These are phyloP conservation scores for Coemansia erecta DNA, from an alignment of 192 early-diverging fungal genomes.

Conservation along the genomic window DNA sequence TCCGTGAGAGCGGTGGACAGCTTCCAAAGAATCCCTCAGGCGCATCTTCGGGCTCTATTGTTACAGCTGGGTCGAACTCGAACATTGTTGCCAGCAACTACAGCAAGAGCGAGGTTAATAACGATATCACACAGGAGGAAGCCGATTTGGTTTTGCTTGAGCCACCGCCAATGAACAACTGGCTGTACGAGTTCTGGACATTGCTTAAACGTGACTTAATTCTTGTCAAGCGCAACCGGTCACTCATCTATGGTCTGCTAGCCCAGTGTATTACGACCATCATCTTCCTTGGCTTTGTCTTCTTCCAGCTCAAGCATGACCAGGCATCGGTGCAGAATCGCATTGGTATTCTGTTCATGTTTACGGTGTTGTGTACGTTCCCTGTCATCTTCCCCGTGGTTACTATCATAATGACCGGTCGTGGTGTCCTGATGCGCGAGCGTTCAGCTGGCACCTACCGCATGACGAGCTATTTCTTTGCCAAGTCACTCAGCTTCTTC, in stretches of 20 bases:
- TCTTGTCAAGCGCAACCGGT: slow-evolving; percentile 17
- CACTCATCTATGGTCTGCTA: slow-evolving; percentile 3
- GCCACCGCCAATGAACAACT: slow-evolving; percentile 18
- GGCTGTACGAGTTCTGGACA: slow-evolving; percentile 31
- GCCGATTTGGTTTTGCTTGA: slow-evolving; percentile 2
- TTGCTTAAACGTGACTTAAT: slow-evolving; percentile 35
- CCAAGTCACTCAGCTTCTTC: slow-evolving; percentile 8
- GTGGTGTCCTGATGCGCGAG: slow-evolving; percentile 5
- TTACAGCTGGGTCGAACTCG: too few relatives aligned
- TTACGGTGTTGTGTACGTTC: slow-evolving; percentile 41
- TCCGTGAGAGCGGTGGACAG: slow-evolving; percentile 1
- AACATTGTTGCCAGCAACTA: slow-evolving; percentile 4
- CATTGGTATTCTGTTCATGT: slow-evolving; percentile 15
- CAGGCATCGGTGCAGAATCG: too few relatives aligned
- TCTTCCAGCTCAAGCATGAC: slow-evolving; percentile 18
- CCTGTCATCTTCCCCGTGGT: slow-evolving; percentile 49
- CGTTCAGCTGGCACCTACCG: slow-evolving; percentile 8
- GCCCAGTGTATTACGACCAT: slow-evolving; percentile 5
- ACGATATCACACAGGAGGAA: slow-evolving; percentile 7
- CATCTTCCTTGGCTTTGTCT: slow-evolving; percentile 48
- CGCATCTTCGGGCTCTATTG: too few relatives aligned
- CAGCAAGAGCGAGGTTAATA: slow-evolving; percentile 2
- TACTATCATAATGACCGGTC: slow-evolving; percentile 4
- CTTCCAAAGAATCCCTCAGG: too few relatives aligned
- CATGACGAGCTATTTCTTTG: slow-evolving; percentile 11